Evolutionary conservation across 208 protist genomes (phyloP).

Genomic region (Leishmania major): DNA sequence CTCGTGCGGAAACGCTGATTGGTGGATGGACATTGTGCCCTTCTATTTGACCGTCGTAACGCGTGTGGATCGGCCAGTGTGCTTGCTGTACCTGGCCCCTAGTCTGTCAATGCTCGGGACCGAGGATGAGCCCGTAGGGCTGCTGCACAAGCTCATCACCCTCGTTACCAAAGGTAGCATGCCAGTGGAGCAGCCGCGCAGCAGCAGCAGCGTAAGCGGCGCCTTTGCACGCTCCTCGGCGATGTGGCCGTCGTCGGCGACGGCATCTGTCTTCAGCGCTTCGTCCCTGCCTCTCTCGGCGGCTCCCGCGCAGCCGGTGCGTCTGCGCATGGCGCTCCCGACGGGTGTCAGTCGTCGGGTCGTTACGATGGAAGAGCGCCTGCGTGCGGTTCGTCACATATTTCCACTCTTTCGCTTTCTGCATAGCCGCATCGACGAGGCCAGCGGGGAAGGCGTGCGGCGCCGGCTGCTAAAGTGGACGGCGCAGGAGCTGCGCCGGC

Average conservation of each 20-base stretch:
- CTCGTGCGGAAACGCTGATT: constrained; percentile 70
- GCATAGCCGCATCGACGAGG: constrained; percentile 40
- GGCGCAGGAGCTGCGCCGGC: constrained; percentile 49
- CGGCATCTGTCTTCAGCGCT: background rate
- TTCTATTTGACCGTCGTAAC: constrained; percentile 59
- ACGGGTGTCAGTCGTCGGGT: constrained; percentile 33
- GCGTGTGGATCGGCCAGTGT: constrained; percentile 57
- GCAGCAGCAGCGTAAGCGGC: background rate
- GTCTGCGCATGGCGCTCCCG: constrained; percentile 72
- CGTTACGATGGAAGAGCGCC: constrained; percentile 58
- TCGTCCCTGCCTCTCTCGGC: background rate
- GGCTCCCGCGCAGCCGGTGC: constrained; percentile 35
- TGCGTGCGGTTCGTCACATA: constrained; percentile 60
- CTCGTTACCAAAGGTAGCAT: constrained; percentile 70
- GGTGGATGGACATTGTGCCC: constrained; percentile 70
- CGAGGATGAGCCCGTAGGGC: constrained; percentile 65
- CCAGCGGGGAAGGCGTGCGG: constrained; percentile 56
- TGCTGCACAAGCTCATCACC: constrained; percentile 77
- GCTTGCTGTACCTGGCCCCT: constrained; percentile 65
- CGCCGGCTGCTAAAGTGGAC: constrained; percentile 73
- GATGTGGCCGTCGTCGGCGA: constrained; percentile 1
- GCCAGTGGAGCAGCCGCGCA: constrained; percentile 47
- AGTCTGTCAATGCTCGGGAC: constrained; percentile 60
- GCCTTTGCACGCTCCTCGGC: background rate
- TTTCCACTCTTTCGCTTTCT: constrained; percentile 73